Evolutionary conservation across 306 rosid species (phyloP).

Genomic region (Prunus campanulata): DNA sequence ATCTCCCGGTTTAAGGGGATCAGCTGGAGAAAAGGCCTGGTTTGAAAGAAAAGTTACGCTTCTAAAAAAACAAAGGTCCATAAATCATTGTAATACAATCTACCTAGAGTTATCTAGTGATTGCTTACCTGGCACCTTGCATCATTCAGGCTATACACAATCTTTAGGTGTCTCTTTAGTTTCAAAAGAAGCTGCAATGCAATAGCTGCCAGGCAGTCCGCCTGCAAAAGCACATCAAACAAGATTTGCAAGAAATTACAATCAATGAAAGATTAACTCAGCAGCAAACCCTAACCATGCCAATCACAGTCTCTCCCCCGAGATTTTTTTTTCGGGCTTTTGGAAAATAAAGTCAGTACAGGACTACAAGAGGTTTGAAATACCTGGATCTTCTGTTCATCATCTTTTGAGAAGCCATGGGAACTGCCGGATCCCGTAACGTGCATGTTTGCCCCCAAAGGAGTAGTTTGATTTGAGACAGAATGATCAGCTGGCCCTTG

Average conservation of each 20-base stretch:
- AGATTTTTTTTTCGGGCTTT: not conserved
- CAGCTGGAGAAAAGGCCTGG: constrained; percentile 87
- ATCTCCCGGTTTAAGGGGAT: constrained; percentile 84
- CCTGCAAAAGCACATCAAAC: constrained; percentile 43
- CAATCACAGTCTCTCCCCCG: not conserved
- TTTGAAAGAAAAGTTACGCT: constrained; percentile 11
- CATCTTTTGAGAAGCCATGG: constrained; percentile 55
- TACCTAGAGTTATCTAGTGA: constrained; percentile 3
- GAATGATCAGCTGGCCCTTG: constrained; percentile 41
- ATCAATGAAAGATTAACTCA: not conserved
- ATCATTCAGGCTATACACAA: constrained; percentile 74
- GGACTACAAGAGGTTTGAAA: not conserved
- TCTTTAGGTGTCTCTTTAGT: constrained; percentile 92
- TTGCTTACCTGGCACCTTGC: constrained; percentile 82
- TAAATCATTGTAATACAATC: constrained; percentile 5
- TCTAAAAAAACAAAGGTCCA: not conserved
- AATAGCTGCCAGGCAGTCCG: constrained; percentile 70
- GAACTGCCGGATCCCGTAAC: constrained; percentile 32
- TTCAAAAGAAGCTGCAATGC: constrained; percentile 92
- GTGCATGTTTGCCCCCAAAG: constrained; percentile 35
- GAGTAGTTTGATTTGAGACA: constrained; percentile 35
- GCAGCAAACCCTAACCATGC: not conserved
- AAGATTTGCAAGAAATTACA: not conserved
- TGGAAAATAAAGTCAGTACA: not conserved
- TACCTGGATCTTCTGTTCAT: constrained; percentile 79